Evolutionary conservation across 257 asterid genomes (phyloP), one percentile per base, ranked within the genome.

Genomic region (Dorcoceras hygrometricum): DNA sequence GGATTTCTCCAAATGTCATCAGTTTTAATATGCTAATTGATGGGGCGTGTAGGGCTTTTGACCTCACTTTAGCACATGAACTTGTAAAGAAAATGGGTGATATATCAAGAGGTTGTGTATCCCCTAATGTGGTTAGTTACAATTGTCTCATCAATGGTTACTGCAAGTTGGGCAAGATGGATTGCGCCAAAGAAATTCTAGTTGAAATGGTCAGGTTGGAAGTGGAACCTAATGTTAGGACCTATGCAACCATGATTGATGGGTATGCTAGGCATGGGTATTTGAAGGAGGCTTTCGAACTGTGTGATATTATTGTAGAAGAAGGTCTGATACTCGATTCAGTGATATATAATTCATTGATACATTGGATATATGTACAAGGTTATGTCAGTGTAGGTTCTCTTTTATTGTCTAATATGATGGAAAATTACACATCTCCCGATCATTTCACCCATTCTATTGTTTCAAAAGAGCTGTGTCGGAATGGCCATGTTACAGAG

Each of bases 181-280:
- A 51, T 28, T 53, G 43, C 24, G 94, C 90, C 1, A 87, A 83
- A 78, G 73, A 59, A 20, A 65, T 86, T 82, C 24, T 83, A 16
- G 78, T 60, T 53, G 79, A 80, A 69, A 86, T 91, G 95, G 68
- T 79, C 1, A 57, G 64, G 78, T 67, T 23, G 75, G 87, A 81
- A 31, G 23, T 89, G 63, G 59, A 76, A 79, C 95, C 95, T 65
- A 87, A 89, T 69, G 53, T 78, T 67, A 80, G 95, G 78, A 85
- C 90, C 29, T 91, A 84, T 65, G 95, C 90, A n/a, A 85, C 87
- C 0, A 71, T 91, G 73, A 73, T 88, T 20, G 90, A 89, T 78
- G 96, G 95, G 46, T 85, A 91, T 77, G 81, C 81, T 6, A 83
- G 91, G 72, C 80, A 76, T 8, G 86, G 95, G 14, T 39, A 16